phyloP scores from a whole-genome alignment of 345 rosid species.

The Pistacia vera region DNA sequence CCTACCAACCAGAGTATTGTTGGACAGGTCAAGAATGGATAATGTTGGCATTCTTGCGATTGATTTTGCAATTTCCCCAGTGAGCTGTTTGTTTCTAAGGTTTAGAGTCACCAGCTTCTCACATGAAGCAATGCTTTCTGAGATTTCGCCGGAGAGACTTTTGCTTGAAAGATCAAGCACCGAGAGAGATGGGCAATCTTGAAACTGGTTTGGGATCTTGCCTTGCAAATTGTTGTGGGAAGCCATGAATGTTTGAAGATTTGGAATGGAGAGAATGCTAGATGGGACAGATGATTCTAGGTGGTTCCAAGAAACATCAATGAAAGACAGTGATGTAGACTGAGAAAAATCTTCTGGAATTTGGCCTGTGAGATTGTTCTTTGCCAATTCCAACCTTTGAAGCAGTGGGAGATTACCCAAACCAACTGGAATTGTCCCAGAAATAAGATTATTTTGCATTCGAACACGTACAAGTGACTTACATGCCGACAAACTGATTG shows the following conservation, averaged over 20 bases:
- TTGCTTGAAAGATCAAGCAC: slow-evolving; percentile 84
- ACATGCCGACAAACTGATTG: slow-evolving; percentile 56
- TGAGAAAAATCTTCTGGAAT: slow-evolving; percentile 65
- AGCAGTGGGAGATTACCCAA: slow-evolving; percentile 67
- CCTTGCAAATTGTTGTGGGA: slow-evolving; percentile 72
- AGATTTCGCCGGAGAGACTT: slow-evolving; percentile 63
- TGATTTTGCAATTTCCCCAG: slow-evolving; percentile 59
- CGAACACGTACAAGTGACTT: slow-evolving; percentile 74
- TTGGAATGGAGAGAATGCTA: slow-evolving; percentile 64
- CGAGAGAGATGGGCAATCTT: slow-evolving; percentile 72
- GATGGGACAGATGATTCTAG: slow-evolving; percentile 72
- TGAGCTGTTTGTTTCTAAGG: slow-evolving; percentile 61
- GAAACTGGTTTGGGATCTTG: slow-evolving; percentile 70
- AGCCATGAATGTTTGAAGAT: slow-evolving; percentile 72
- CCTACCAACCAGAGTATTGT: slow-evolving; percentile 67
- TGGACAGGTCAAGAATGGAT: slow-evolving; percentile 78
- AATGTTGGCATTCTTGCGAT: slow-evolving; percentile 68
- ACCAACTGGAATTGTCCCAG: slow-evolving; percentile 68
- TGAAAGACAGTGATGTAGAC: slow-evolving; percentile 77
- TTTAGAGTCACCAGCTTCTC: slow-evolving; percentile 72
- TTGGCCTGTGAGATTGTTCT: slow-evolving; percentile 74
- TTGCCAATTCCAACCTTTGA: slow-evolving; percentile 81
- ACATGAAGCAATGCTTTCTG: slow-evolving; percentile 69
- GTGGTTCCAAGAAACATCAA: slow-evolving; percentile 72
- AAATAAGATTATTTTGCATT: slow-evolving; percentile 66